These are phyloP conservation scores for Coleophoma crateriformis DNA, from an alignment of 2,329 filamentous ascomycete genomes.

Conservation along the genomic window DNA sequence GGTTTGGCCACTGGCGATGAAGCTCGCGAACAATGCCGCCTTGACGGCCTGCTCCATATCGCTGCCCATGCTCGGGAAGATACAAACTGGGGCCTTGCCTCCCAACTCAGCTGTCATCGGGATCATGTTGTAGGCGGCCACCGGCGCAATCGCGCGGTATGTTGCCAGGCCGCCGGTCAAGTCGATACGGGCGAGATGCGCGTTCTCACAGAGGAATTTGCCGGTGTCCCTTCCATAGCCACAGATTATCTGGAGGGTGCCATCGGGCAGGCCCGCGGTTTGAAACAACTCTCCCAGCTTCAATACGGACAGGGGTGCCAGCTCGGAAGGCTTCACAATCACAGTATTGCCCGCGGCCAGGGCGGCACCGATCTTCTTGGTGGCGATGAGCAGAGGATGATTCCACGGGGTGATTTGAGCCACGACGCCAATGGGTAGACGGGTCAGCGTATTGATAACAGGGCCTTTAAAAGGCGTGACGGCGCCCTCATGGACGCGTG, in stretches of 20 bases:
- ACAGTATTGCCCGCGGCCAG: slow-evolving; percentile 46
- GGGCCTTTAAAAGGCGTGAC: too few species aligned
- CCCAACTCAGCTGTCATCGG: slow-evolving; percentile 46
- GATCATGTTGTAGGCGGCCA: slow-evolving; percentile 44
- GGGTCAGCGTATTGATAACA: too few species aligned
- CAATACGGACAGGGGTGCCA: slow-evolving; percentile 45
- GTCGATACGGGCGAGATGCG: slow-evolving; percentile 48
- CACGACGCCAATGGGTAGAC: slow-evolving; percentile 39
- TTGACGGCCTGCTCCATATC: slow-evolving; percentile 31
- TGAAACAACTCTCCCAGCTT: slow-evolving; percentile 46
- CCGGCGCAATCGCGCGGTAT: slow-evolving; percentile 41
- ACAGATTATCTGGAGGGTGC: slow-evolving; percentile 48
- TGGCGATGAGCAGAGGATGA: slow-evolving; percentile 48
- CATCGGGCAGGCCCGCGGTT: slow-evolving; percentile 41
- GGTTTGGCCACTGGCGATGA: slow-evolving; percentile 42
- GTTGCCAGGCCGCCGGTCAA: slow-evolving; percentile 52
- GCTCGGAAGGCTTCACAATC: slow-evolving; percentile 54
- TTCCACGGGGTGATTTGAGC: slow-evolving; percentile 54
- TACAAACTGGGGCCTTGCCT: slow-evolving; percentile 48
- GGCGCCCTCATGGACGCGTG: too few species aligned
- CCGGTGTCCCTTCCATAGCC: slow-evolving; percentile 48
- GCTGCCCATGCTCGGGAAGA: slow-evolving; percentile 45
- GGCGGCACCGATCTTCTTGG: slow-evolving; percentile 43
- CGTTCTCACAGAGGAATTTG: slow-evolving; percentile 45
- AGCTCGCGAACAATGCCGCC: slow-evolving; percentile 39